Evolutionary conservation across 2,329 filamentous ascomycete species (phyloP).

Genomic region (Pestalotiopsis sp.): DNA sequence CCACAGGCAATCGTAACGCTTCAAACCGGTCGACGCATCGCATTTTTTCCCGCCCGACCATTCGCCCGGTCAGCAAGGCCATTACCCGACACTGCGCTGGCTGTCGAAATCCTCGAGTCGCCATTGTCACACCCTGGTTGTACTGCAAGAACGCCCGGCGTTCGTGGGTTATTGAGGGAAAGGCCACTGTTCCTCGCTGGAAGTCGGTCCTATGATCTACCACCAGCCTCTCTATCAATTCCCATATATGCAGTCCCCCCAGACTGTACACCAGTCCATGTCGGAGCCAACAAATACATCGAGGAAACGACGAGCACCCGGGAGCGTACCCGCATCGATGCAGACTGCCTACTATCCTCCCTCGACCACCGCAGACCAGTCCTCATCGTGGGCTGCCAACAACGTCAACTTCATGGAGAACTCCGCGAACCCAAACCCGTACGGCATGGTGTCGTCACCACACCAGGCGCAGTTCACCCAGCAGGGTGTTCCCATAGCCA

Average conservation of each 20-base stretch:
- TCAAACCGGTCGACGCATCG: not conserved
- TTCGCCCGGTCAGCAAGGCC: not conserved
- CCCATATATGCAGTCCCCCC: not conserved
- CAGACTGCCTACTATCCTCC: slow-evolving; percentile 35
- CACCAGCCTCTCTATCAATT: not conserved
- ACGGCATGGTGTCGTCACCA: slow-evolving; percentile 27
- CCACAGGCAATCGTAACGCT: not conserved
- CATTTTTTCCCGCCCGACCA: not conserved
- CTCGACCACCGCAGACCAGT: slow-evolving; percentile 44
- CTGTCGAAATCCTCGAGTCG: not conserved
- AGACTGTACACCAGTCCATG: slow-evolving; percentile 14
- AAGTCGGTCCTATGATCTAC: slow-evolving; percentile 1
- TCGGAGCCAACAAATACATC: slow-evolving; percentile 27
- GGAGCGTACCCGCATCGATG: slow-evolving; percentile 27
- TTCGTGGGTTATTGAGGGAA: not conserved
- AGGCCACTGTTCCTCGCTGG: not conserved
- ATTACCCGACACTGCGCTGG: not conserved
- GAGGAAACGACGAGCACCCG: slow-evolving; percentile 35
- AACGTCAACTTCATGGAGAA: slow-evolving; percentile 33
- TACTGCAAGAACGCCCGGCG: not conserved
- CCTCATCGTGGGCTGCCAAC: slow-evolving; percentile 55
- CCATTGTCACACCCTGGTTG: not conserved
- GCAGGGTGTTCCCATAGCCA: slow-evolving; percentile 31
- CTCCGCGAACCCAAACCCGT: slow-evolving; percentile 33
- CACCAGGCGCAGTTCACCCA: slow-evolving; percentile 31